These are phyloP conservation scores for Russula emetica DNA, from an alignment of 768 basidiomycete species.

Conservation along the genomic window DNA sequence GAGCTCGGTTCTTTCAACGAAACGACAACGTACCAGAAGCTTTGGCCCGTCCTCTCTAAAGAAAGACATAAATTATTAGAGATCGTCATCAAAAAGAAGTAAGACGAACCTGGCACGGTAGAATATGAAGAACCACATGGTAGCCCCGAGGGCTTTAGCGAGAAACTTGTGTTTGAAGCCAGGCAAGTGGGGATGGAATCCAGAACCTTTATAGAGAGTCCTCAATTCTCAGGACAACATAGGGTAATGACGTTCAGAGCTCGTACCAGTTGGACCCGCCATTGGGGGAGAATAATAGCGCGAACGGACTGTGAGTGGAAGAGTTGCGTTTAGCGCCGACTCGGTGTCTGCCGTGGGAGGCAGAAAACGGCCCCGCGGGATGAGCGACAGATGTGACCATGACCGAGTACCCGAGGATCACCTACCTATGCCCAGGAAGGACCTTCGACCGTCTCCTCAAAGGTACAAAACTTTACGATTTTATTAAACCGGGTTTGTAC, in stretches of 20 bases:
- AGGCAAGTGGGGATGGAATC: conserved; percentile 87
- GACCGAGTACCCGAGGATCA: conserved; percentile 17
- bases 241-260: background rate
- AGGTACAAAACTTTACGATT: conserved; percentile 33
- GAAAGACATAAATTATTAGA: background rate
- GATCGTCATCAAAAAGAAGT: background rate
- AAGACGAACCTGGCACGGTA: conserved; percentile 80
- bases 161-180: conserved; percentile 71
- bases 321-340: background rate
- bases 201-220: conserved; percentile 47
- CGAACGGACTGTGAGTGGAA: background rate
- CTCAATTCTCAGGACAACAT: background rate
- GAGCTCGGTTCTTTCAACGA: background rate
- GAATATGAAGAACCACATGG: conserved; percentile 99
- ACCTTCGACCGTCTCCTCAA: conserved; percentile 54
- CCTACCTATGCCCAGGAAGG: conserved; percentile 28
- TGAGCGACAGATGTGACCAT: background rate
- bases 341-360: conserved; percentile 16
- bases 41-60: conserved; percentile 38
- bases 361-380: background rate
- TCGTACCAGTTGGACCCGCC: conserved; percentile 25
- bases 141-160: conserved; percentile 80
- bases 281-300: conserved; percentile 1
- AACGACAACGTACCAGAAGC: conserved; percentile 33
- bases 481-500: conserved; percentile 11